Evolutionary conservation across 768 basidiomycete genomes (phyloP).

Genomic region (Trichaptum fuscoviolaceum): DNA sequence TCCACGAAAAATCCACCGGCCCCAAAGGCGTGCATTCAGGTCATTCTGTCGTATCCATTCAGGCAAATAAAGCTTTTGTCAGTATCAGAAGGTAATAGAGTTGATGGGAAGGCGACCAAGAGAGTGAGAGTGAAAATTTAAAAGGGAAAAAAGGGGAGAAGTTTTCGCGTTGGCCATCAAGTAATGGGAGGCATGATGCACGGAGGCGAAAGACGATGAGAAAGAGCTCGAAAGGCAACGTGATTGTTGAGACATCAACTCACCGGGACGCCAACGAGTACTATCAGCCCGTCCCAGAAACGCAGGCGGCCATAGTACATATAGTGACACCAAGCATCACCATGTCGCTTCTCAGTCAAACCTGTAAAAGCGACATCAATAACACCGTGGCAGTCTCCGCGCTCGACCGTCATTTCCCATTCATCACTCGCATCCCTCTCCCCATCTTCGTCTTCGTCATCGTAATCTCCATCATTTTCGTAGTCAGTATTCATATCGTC

Average conservation of each 20-base stretch:
- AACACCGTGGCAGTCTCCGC: constrained; percentile 45
- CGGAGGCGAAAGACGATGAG: not conserved
- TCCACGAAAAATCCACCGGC: constrained; percentile 55
- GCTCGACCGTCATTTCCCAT: constrained; percentile 17
- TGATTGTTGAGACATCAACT: constrained; percentile 11
- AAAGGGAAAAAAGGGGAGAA: not conserved
- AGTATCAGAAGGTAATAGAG: not conserved
- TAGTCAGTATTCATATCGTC: constrained; percentile 9
- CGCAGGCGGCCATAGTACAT: constrained; percentile 49
- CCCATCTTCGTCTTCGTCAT: constrained; percentile 22
- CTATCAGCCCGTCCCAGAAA: constrained; percentile 55
- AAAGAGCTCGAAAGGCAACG: not conserved
- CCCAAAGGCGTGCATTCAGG: constrained; percentile 2
- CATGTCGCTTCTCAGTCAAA: constrained; percentile 47
- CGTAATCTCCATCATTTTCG: constrained; percentile 25
- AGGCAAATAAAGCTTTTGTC: not conserved
- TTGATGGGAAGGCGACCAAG: not conserved
- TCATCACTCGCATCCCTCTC: constrained; percentile 18
- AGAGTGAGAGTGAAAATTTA: not conserved
- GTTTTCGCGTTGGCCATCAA: not conserved
- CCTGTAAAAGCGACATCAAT: constrained; percentile 59
- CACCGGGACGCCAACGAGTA: constrained; percentile 40
- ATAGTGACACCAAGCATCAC: constrained; percentile 43
- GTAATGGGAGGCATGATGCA: not conserved
- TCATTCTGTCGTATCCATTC: not conserved